A percentile compares a stretch with the other conserved stretches of the same genome.
Evolutionary conservation across 345 rosid genomes (phyloP).

Genomic region (Syzygium aqueum): DNA sequence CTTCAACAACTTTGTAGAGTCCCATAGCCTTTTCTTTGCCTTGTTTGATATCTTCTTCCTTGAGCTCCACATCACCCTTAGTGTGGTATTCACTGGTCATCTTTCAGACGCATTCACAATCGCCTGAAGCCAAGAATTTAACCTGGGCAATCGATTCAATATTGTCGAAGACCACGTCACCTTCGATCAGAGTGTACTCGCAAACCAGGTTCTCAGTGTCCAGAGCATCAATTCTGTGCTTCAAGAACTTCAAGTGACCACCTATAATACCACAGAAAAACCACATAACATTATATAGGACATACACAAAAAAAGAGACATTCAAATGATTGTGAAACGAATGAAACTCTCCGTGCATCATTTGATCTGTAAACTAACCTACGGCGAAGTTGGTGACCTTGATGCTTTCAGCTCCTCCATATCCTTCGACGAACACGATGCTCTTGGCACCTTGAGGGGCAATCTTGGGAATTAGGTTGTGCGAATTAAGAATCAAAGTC

Average conservation of each 20-base stretch:
- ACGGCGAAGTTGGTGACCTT: not conserved
- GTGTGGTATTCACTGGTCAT: slow-evolving; percentile 8
- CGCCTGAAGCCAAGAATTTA: slow-evolving; percentile 7
- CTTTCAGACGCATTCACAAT: slow-evolving; percentile 15
- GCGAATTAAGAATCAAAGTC: not conserved
- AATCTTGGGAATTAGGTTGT: not conserved
- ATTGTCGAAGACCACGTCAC: slow-evolving; percentile 10
- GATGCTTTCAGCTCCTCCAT: not conserved
- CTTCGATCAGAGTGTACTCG: slow-evolving; percentile 19
- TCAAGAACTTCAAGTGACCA: not conserved
- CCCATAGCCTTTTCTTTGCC: slow-evolving; percentile 1
- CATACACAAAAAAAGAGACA: too few relatives aligned
- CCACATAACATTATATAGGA: too few relatives aligned
- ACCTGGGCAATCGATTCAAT: slow-evolving; percentile 9
- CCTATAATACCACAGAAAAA: not conserved
- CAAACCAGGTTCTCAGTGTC: slow-evolving; percentile 8
- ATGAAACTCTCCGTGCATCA: too few relatives aligned
- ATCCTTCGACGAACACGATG: not conserved
- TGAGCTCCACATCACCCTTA: slow-evolving; percentile 4
- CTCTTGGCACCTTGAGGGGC: not conserved
- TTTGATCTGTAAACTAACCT: not conserved
- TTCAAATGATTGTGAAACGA: too few relatives aligned
- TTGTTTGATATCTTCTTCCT: slow-evolving; percentile 12
- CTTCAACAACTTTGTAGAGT: slow-evolving; percentile 12
- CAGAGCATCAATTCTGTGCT: slow-evolving; percentile 19